Evolutionary conservation across 345 rosid species (phyloP), one percentile per base, ranked within the genome.

Genomic region (Bruguiera gymnorhiza): DNA sequence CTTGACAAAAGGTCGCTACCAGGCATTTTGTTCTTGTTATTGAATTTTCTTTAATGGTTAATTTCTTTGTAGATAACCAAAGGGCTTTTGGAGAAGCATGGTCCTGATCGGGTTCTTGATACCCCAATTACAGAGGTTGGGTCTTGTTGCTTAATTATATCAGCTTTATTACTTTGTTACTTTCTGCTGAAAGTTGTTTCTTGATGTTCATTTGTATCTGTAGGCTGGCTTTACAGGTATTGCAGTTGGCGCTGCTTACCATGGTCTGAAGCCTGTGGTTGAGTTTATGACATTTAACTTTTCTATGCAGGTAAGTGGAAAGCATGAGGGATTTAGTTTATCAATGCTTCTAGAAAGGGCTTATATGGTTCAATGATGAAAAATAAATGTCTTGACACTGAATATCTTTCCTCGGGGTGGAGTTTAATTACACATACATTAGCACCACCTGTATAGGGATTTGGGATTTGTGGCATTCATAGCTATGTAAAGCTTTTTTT

Each of bases 141-240:
- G 56, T 74, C 29, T 63, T 54, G 16, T 68, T 57, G 9, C 55
- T 52, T 24, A 23, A 36, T 19, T 52, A 55, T 55, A n/a, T 50
- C 53, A 20, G 15, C 5, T 37, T 65, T 29, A 26, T 6, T 39
- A 13, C 58, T 59, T 11, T 63, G 18, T 48, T 37, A 11, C 16
- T 46, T 11, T 27, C 59, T 27, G 32, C 21, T 27, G 36, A 58
- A 34, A 24, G 5, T 32, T 68, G 29, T 73, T 26, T 39, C 30
- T 73, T 54, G 48, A 60, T 39, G 19, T 57, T 24, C 39, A 21
- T 53, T 46, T 78, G 50, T 53, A 10, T 62, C 69, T 76, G 51
- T 62, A 91, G 97, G 98, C 98, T 82, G 98, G 98, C 29, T 94
- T 94, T 83, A 82, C 97, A 64, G 98, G 97, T 71, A 88, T 94